These are phyloP conservation scores for Gossypioides kirkii DNA, from an alignment of 345 rosid species.

Conservation along the genomic window DNA sequence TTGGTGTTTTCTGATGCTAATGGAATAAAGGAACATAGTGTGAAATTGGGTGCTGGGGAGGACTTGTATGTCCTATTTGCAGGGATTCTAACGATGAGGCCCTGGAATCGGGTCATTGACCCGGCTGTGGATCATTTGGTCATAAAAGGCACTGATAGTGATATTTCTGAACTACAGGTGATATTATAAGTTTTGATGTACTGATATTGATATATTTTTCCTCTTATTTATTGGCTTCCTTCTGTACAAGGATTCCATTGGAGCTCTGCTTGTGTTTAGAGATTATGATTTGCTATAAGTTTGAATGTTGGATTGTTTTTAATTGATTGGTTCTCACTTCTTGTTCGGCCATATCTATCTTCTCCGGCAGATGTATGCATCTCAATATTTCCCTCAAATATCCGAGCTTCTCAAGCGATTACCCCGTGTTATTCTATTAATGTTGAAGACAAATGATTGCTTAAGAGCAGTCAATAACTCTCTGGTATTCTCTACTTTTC, in stretches of 20 bases:
- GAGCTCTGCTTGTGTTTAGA: neutral
- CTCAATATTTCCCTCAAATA: slow-evolving; percentile 80
- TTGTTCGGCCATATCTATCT: slow-evolving; percentile 2
- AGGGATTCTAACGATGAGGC: slow-evolving; percentile 85
- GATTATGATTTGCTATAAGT: neutral
- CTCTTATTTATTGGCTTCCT: neutral
- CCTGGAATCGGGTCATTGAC: slow-evolving; percentile 86
- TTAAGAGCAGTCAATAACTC: slow-evolving; percentile 76
- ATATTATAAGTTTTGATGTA: slow-evolving; percentile 9
- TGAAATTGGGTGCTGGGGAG: slow-evolving; percentile 89
- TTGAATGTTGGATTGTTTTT: neutral
- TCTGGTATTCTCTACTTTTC: slow-evolving; percentile 40
- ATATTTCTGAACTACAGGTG: slow-evolving; percentile 80
- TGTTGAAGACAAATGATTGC: slow-evolving; percentile 96
- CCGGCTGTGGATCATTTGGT: slow-evolving; percentile 81
- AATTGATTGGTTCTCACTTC: neutral
- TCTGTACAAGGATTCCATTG: neutral
- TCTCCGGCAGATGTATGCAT: slow-evolving; percentile 74
- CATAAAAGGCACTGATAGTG: slow-evolving; percentile 64
- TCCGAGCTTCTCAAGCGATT: slow-evolving; percentile 89
- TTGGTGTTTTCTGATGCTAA: slow-evolving; percentile 77
- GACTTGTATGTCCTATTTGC: slow-evolving; percentile 80
- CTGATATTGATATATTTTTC: neutral
- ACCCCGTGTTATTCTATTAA: slow-evolving; percentile 81
- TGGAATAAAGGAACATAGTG: slow-evolving; percentile 75